Percentiles rank a stretch among this genome's conserved stretches.
These are phyloP conservation scores for Toxicodendron radicans DNA, from an alignment of 345 rosid genomes.

Conservation along the genomic window DNA sequence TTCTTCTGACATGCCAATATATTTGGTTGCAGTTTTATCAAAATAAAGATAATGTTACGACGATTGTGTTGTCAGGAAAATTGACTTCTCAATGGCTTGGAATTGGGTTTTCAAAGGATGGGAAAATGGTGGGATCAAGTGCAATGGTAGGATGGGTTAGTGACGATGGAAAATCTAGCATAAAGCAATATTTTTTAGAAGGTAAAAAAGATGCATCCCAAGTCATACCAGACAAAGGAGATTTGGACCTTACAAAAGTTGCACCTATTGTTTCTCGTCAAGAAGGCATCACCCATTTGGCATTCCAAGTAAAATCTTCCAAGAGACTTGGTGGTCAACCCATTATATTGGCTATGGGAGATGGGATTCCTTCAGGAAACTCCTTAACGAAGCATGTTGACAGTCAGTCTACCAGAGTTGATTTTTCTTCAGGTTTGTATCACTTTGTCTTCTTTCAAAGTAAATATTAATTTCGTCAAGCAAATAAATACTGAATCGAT, in stretches of 20 bases:
- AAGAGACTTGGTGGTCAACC: background rate
- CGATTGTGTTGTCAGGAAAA: background rate
- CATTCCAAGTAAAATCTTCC: background rate
- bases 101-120: background rate
- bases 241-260: background rate
- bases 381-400: background rate
- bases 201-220: background rate
- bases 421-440: background rate
- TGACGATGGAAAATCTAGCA: background rate
- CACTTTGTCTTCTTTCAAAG: background rate
- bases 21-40: background rate
- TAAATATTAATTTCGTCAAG: no score
- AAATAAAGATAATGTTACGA: background rate
- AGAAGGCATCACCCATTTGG: background rate
- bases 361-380: background rate
- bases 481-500: no score
- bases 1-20: no score
- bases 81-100: background rate
- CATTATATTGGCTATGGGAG: background rate
- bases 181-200: background rate
- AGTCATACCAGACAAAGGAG: background rate
- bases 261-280: background rate
- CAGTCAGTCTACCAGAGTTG: background rate
- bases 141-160: background rate
- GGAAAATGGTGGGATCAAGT: background rate